phyloP scores from a whole-genome alignment of 2,329 filamentous ascomycete species.

The Aspergillus sp. region DNA sequence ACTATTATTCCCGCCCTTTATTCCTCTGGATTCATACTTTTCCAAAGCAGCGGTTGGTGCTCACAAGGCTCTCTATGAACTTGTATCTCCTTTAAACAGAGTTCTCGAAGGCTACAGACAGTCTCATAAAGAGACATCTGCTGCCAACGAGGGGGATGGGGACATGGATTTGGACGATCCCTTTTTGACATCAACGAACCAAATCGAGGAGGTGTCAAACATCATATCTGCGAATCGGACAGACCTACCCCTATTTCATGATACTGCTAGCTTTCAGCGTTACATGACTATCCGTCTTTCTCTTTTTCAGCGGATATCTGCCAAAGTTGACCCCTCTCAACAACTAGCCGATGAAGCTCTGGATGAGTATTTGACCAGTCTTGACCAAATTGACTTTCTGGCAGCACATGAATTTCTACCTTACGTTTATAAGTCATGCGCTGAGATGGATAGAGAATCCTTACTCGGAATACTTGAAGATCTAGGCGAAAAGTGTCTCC shows the following conservation, averaged over 20 bases:
- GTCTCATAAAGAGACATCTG: constrained; percentile 15
- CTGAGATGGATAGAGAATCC: constrained; percentile 32
- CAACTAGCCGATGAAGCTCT: constrained; percentile 15
- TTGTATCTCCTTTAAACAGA: constrained; percentile 30
- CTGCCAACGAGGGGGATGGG: constrained; percentile 32
- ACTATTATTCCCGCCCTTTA: constrained; percentile 34
- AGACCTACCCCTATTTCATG: constrained; percentile 30
- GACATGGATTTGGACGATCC: constrained; percentile 47
- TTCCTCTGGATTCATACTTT: constrained; percentile 23
- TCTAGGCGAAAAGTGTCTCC: constrained; percentile 50
- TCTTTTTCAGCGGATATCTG: constrained; percentile 25
- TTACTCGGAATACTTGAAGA: constrained; percentile 48
- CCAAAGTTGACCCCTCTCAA: constrained; percentile 1
- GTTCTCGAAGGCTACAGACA: constrained; percentile 32
- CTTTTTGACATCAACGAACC: constrained; percentile 28
- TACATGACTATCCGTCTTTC: constrained; percentile 37
- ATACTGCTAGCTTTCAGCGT: constrained; percentile 36
- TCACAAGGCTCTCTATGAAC: constrained; percentile 23
- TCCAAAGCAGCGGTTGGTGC: constrained; percentile 19
- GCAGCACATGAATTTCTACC: constrained; percentile 32
- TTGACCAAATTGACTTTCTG: constrained; percentile 40
- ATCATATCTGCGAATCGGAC: constrained; percentile 34
- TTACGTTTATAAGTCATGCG: constrained; percentile 30
- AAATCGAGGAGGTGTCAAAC: constrained; percentile 18
- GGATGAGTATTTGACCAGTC: constrained; percentile 36